A percentile compares a stretch with the other conserved stretches of the same genome.
Evolutionary conservation across 73 alveolate species (phyloP).

Genomic region (Paramecium caudatum): DNA sequence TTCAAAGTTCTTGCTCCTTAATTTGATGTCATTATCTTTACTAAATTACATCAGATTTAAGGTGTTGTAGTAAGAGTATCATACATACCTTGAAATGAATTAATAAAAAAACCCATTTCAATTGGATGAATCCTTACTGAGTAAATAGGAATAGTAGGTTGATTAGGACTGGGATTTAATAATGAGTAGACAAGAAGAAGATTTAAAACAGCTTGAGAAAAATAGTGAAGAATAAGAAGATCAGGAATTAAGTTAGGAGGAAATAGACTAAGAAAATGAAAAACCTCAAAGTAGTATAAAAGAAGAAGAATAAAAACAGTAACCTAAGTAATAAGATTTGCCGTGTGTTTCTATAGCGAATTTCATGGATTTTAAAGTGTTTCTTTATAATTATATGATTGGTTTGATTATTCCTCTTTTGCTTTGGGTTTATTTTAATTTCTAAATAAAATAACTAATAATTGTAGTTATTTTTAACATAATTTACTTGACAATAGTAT

Average conservation of each 20-base stretch:
- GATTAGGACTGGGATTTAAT: slow-evolving; percentile 20
- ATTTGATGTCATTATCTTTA: neutral
- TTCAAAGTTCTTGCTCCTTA: neutral
- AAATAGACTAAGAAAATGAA: neutral
- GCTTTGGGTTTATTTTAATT: neutral
- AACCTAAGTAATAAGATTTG: too few species aligned
- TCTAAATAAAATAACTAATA: neutral
- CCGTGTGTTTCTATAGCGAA: neutral
- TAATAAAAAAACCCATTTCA: neutral
- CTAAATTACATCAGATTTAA: slow-evolving; percentile 12
- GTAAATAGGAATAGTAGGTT: neutral
- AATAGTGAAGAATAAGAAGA: neutral
- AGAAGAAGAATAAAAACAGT: too few species aligned
- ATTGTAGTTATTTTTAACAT: neutral
- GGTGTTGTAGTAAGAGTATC: neutral
- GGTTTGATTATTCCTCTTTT: slow-evolving; percentile 17
- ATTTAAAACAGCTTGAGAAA: neutral
- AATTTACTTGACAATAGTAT: slow-evolving; percentile 12
- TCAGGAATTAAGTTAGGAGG: neutral
- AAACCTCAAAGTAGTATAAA: neutral
- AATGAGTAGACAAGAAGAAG: slow-evolving; percentile 29
- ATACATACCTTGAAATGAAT: neutral
- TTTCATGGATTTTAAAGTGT: slow-evolving; percentile 17
- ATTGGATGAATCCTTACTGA: neutral
- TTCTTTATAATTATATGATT: slow-evolving; percentile 36